Percentiles rank a stretch among this genome's conserved stretches.
phyloP scores from a whole-genome alignment of 192 early-diverging fungal species.

The Coemansia sp. region DNA sequence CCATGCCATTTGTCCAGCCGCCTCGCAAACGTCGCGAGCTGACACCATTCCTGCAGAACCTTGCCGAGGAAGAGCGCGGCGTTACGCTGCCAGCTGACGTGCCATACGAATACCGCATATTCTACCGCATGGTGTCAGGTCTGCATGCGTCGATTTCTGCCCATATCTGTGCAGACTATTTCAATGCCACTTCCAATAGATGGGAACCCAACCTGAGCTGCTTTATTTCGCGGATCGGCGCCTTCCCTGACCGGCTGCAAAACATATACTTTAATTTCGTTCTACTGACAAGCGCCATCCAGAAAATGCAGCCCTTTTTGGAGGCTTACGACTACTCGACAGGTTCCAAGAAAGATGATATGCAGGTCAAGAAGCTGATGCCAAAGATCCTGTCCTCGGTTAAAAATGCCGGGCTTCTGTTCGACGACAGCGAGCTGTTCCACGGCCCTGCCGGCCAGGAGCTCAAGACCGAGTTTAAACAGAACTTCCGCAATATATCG shows the following conservation, averaged over 20 bases:
- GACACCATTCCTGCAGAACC: slow-evolving; percentile 52
- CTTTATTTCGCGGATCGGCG: slow-evolving; percentile 84
- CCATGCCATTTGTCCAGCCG: slow-evolving; percentile 56
- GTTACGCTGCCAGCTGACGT: slow-evolving; percentile 53
- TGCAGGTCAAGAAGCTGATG: slow-evolving; percentile 42
- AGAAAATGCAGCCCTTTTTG: slow-evolving; percentile 81
- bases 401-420: slow-evolving; percentile 62
- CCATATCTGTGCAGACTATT: slow-evolving; percentile 94
- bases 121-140: slow-evolving; percentile 60
- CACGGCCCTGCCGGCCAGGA: slow-evolving; percentile 59
- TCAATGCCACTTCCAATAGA: slow-evolving; percentile 81
- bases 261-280: slow-evolving; percentile 97
- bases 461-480: slow-evolving; percentile 86
- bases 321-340: slow-evolving; percentile 75
- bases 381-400: slow-evolving; percentile 37
- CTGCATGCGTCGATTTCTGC: slow-evolving; percentile 96
- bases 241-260: slow-evolving; percentile 87
- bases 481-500: slow-evolving; percentile 94
- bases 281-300: slow-evolving; percentile 79
- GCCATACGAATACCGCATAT: slow-evolving; percentile 45
- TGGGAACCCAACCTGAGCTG: slow-evolving; percentile 94
- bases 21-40: slow-evolving; percentile 56
- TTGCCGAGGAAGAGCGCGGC: slow-evolving; percentile 57
- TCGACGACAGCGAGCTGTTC: slow-evolving; percentile 92
- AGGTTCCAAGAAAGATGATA: slow-evolving; percentile 61